Evolutionary conservation across 305 asterid genomes (phyloP), one percentile per base, ranked within the genome.

Genomic region (Rubia tinctorum): DNA sequence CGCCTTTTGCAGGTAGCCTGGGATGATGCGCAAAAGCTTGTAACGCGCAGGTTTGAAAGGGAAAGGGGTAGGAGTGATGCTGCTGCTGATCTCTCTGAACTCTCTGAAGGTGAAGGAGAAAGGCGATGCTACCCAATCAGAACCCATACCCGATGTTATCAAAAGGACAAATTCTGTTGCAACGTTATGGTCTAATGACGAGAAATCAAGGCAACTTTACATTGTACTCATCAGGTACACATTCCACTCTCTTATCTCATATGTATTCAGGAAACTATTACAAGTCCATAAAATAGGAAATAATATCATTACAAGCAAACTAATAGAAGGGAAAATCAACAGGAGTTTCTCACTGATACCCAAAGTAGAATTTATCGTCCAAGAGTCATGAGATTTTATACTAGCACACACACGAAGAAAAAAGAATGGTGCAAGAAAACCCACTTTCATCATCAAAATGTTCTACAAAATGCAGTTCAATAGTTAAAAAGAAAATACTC

Each of bases 101-200:
- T 89, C 79, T 89, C 96, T 20, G 96, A 89, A 77, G 90, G 91
- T 12, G 96, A 89, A 78, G 78, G 91, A 88, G 76, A 86, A 84
- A 79, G 82, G 78, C 25, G 89, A 84, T 42, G 43, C 72, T 72
- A 73, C 44, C 74, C 82, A 68, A 68, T 45, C 77, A 23, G 82
- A 78, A 66, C 55, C 77, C 44, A 34, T 53, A 47, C 66, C 79
- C 20, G 73, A 59, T 75, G 80, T 37, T 75, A 83, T 87, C 59
- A 27, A 87, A 47, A 87, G 88, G 78, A 77, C 86, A 15, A 84
- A 75, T 78, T 86, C 92, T 11, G 78, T 83, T 67, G 74, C 84
- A 27, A 87, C 82, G 73, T 76, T 86, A 53, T 87, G 87, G 88
- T 76, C 83, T 2, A 63, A 75, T 30, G 84, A 82, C 14, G 86